Evolutionary conservation across 768 basidiomycete genomes (phyloP).

Genomic region (Jaapia argillacea): DNA sequence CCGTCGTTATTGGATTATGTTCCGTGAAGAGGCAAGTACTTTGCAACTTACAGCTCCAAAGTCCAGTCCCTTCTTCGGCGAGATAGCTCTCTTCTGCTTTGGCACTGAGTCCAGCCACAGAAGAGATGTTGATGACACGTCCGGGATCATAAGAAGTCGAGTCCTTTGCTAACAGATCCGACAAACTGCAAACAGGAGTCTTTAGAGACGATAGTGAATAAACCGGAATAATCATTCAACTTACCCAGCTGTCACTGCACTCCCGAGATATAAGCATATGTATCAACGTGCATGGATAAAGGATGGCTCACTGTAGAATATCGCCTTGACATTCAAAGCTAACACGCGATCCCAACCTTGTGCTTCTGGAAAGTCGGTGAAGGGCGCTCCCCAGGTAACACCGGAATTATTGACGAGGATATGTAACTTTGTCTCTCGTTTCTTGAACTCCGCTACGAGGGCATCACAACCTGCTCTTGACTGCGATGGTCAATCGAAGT

Average conservation of each 20-base stretch:
- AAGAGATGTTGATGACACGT: constrained; percentile 79
- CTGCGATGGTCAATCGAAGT: too few species aligned
- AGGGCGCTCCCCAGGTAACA: constrained; percentile 60
- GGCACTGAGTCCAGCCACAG: constrained; percentile 48
- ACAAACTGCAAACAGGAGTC: constrained; percentile 26
- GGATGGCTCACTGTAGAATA: constrained; percentile 59
- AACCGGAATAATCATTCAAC: constrained; percentile 4
- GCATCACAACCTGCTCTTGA: constrained; percentile 72
- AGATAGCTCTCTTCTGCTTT: constrained; percentile 35
- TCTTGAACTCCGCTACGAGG: constrained; percentile 60
- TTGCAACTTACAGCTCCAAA: constrained; percentile 64
- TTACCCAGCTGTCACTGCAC: too few species aligned
- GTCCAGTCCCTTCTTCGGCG: constrained; percentile 47
- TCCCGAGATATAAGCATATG: too few species aligned
- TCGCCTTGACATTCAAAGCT: constrained; percentile 76
- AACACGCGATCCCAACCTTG: constrained; percentile 83
- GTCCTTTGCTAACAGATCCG: constrained; percentile 56
- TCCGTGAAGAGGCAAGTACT: background rate
- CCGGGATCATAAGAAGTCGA: constrained; percentile 55
- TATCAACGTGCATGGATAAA: too few species aligned
- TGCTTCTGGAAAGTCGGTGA: constrained; percentile 61
- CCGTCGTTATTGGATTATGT: constrained; percentile 3
- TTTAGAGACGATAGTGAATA: background rate
- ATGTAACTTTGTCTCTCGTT: constrained; percentile 63
- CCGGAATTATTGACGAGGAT: constrained; percentile 83